These are phyloP conservation scores for Zygosaccharomyces pseudobailii DNA, from an alignment of 1,139 yeast species.

Conservation along the genomic window DNA sequence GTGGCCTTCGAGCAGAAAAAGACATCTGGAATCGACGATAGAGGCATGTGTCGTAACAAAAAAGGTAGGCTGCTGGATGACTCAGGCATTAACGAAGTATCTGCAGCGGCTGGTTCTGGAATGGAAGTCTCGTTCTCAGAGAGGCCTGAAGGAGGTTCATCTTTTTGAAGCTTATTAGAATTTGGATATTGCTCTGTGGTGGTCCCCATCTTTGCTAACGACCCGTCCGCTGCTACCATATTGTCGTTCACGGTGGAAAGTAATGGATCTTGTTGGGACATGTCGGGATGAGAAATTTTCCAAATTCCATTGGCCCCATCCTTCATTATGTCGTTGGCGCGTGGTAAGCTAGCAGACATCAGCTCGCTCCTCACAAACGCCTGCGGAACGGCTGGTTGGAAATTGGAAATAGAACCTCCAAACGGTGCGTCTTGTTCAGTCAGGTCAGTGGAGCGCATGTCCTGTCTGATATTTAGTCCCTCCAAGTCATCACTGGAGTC, in stretches of 20 bases:
- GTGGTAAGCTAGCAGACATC: conserved; percentile 9
- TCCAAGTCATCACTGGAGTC: conserved; percentile 32
- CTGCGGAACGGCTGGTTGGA: conserved; percentile 18
- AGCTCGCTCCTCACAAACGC: conserved; percentile 14
- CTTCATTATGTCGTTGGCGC: conserved; percentile 12
- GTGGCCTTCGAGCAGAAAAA: conserved; percentile 37
- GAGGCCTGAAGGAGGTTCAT: conserved; percentile 2
- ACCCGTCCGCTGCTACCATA: conserved; percentile 12
- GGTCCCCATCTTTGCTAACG: background rate
- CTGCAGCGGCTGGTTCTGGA: conserved; percentile 11
- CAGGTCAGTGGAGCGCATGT: conserved; percentile 17
- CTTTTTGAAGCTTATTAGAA: background rate
- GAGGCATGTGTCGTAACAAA: conserved; percentile 55
- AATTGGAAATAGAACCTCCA: conserved; percentile 11
- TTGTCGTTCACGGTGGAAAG: conserved; percentile 7
- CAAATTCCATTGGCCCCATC: conserved; percentile 27
- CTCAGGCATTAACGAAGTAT: conserved; percentile 15
- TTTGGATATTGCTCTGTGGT: conserved; percentile 1
- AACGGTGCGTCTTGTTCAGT: conserved; percentile 16
- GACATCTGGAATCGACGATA: conserved; percentile 52
- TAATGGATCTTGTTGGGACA: conserved; percentile 21
- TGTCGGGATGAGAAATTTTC: conserved; percentile 22
- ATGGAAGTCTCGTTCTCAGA: conserved; percentile 8
- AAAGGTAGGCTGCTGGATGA: conserved; percentile 55
- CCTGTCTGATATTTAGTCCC: conserved; percentile 23